Evolutionary conservation across 129 eudicot genomes (phyloP), one percentile per base, ranked within the genome.

Genomic region (Tagetes erecta): DNA sequence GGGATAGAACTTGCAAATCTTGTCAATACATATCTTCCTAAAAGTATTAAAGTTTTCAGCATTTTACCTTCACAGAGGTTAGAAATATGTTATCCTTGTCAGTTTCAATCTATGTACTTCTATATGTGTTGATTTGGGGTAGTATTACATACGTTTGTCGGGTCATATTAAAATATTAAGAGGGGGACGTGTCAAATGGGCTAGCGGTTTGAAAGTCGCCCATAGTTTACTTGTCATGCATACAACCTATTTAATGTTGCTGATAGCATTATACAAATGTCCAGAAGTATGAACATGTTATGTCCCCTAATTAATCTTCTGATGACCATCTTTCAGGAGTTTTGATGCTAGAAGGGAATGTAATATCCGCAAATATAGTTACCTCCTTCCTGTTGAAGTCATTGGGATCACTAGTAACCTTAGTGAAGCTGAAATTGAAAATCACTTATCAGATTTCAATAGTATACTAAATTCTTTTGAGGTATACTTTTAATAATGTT

Each of bases 311-410:
- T 55, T 51, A 47, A 6, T 51, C 27, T 73, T 73, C 27, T 74
- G 62, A 42, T 70, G 6, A 44, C 34, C 50, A 40, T 60, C 39
- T 46, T 80, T 68, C 84, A 93, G 98, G 92, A 90, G 92, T 78
- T 93, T 93, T 85, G 98, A 93, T 83, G 88, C 91, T 69, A 88
- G 98, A 83, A 86, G 86, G 78, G 97, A 93, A 86, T 93, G 98
- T 78, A 80, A 80, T 70, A 74, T 88, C 57, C 92, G 98, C 67
- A 93, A 86, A 74, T 93, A 93, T 88, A 84, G 96, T 64, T 93
- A 93, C 76, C 92, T 93, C 49, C 95, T 93, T 88, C 98, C 97
- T 35, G 93, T 85, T 83, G 97, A 93, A 71, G 70, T 93, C 40
- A 88, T 93, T 80, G 97, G 97, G 42, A 83, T 93, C 68, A 88